These are phyloP conservation scores for Chaetoceros tenuissimus DNA, from an alignment of 108 stramenopile species.

Conservation along the genomic window DNA sequence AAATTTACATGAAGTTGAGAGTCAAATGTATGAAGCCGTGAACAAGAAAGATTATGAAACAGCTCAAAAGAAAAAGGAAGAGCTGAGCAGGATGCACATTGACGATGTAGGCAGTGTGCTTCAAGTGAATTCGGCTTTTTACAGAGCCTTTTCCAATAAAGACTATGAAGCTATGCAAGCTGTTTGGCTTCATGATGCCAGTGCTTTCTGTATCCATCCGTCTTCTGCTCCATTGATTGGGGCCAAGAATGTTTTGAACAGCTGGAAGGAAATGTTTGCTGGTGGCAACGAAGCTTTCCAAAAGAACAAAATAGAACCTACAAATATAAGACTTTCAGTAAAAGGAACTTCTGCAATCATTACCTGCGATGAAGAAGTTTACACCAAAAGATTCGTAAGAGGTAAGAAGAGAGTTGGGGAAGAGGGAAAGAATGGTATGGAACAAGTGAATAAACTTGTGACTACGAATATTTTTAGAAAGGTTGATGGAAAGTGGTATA, in stretches of 20 bases:
- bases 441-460: slow-evolving; percentile 56
- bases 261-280: slow-evolving; percentile 65
- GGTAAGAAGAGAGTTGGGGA: slow-evolving; percentile 27
- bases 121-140: slow-evolving; percentile 67
- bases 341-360: slow-evolving; percentile 62
- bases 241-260: slow-evolving; percentile 39
- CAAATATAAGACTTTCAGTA: slow-evolving; percentile 58
- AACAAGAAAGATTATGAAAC: slow-evolving; percentile 32
- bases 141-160: slow-evolving; percentile 64
- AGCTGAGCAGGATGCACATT: slow-evolving; percentile 60
- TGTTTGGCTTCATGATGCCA: slow-evolving; percentile 61
- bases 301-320: slow-evolving; percentile 57
- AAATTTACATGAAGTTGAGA: slow-evolving; percentile 26
- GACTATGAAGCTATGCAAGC: slow-evolving; percentile 53
- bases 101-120: slow-evolving; percentile 78
- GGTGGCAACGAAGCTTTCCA: slow-evolving; percentile 39
- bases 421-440: slow-evolving; percentile 5
- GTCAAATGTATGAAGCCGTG: slow-evolving; percentile 31
- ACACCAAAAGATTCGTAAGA: slow-evolving; percentile 44
- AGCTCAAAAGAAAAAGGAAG: slow-evolving; percentile 33
- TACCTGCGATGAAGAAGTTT: slow-evolving; percentile 79
- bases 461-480: slow-evolving; percentile 84
- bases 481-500: slow-evolving; percentile 63
- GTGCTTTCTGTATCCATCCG: slow-evolving; percentile 73
- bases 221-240: slow-evolving; percentile 59